Evolutionary conservation across 192 early-diverging fungal species (phyloP), one percentile per base, ranked within the genome.

Genomic region (Paraglomus brasilianum): DNA sequence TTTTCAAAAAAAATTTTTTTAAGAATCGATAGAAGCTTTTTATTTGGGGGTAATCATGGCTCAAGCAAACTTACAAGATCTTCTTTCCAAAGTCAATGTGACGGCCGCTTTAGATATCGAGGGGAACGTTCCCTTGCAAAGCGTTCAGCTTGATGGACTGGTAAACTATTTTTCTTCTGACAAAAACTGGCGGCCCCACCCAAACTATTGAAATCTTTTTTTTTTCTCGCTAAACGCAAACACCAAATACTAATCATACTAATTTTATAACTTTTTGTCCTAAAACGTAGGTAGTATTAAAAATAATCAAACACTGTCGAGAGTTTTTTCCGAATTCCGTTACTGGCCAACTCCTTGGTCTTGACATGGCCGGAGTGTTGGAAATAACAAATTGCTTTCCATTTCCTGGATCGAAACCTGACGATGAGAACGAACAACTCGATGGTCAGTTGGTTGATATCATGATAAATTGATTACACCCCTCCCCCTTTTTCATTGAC

Each of bases 281-380:
- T n/a, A n/a, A n/a, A n/a, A n/a, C n/a, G n/a, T 69, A 86, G 84
- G 92, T 93, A 44, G 85, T 95, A n/a, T 82, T 98, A 46, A 93
- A 96, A 84, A 98, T 99, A 80, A 86, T 93, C 75, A 99, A 99
- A 85, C 96, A 98, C 81, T 89, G 92, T 80, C 87, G 91, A 49
- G 92, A 94, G 82, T 86, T 77, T 67, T 83, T 85, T 78, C 93
- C 89, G 61, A 82, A 80, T 58, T 79, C 85, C 61, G 89, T 88
- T 75, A 93, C 92, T 71, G 97, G 97, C 43, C 91, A 95, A 78
- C 83, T 99, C 41, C 87, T 98, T 71, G 97, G 97, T 36, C 81
- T 99, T 66, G 95, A 99, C 77, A 83, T 95, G 49, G 82, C 87
- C 60, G 91, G 91, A 51, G 83, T 88, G n/a, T 87, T 99, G 41